Conservation (phyloP, 176 grass and related monocot species). For the Typha latifolia region DNA sequence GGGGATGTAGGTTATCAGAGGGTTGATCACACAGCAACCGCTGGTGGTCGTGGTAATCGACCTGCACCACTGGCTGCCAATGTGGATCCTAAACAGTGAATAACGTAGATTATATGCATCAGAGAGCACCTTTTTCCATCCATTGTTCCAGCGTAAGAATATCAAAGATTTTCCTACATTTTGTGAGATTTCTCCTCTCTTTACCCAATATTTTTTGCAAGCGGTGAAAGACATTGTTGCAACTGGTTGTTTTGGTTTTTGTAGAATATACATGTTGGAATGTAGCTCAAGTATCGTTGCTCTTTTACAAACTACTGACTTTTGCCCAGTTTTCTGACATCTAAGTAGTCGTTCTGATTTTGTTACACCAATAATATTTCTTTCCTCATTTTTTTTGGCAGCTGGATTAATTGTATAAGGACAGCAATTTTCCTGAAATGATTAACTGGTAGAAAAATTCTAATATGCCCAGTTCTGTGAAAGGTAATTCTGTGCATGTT, state of each 20-base stretch:
- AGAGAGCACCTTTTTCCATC: neutral
- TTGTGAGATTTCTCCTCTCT: conserved; percentile 26
- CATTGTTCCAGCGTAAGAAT: conserved; percentile 25
- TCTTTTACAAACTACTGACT: conserved; percentile 18
- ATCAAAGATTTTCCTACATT: conserved; percentile 31
- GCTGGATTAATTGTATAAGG: too few species aligned
- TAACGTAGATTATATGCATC: neutral
- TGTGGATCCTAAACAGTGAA: conserved; percentile 22
- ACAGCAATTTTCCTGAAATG: too few species aligned
- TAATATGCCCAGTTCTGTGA: too few species aligned
- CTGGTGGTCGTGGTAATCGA: conserved; percentile 37
- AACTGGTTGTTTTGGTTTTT: conserved; percentile 33
- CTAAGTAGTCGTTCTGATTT: neutral
- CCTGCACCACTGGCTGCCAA: conserved; percentile 17
- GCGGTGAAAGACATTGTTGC: conserved; percentile 30
- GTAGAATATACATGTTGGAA: conserved; percentile 36
- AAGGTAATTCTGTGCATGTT: too few species aligned
- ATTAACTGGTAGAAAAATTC: too few species aligned
- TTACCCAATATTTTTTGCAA: conserved; percentile 36
- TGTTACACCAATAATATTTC: too few species aligned
- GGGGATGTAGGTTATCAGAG: conserved; percentile 60
- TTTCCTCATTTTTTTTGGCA: too few species aligned
- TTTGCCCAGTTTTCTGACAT: neutral
- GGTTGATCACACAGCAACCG: conserved; percentile 38
- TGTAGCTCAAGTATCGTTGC: conserved; percentile 27